Percentiles rank a stretch among this genome's conserved stretches.
phyloP scores from a whole-genome alignment of 805 yeast genomes.

The Diddensiella transvaalensis region DNA sequence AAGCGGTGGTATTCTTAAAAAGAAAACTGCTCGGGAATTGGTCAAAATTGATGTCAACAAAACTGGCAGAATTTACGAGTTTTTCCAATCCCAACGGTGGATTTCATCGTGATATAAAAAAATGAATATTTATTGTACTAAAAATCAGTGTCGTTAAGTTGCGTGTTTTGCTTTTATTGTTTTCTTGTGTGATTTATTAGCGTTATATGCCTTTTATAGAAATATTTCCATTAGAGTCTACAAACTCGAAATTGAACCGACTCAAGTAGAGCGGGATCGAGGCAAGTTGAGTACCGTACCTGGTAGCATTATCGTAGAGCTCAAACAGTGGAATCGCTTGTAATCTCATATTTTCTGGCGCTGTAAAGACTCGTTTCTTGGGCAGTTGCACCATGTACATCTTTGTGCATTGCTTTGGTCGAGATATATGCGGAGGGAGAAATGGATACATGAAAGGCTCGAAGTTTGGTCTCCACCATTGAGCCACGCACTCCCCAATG shows the following conservation, averaged over 20 bases:
- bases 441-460: constrained; percentile 33
- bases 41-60: constrained; percentile 82
- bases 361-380: constrained; percentile 25
- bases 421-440: constrained; percentile 34
- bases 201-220: background rate
- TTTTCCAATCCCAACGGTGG: constrained; percentile 93
- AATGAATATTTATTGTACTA: constrained; percentile 10
- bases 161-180: background rate
- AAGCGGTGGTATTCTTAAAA: constrained; percentile 78
- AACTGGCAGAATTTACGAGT: constrained; percentile 85
- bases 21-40: constrained; percentile 79
- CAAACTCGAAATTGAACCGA: constrained; percentile 32
- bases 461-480: constrained; percentile 37
- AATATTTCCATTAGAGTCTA: background rate
- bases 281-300: constrained; percentile 33
- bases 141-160: background rate
- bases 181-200: background rate
- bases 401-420: constrained; percentile 35
- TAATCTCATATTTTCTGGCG: constrained; percentile 32
- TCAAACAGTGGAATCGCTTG: constrained; percentile 35
- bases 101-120: constrained; percentile 26
- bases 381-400: constrained; percentile 31
- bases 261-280: constrained; percentile 38
- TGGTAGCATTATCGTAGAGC: constrained; percentile 30
- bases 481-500: constrained; percentile 33